Evolutionary conservation across 257 asterid genomes (phyloP).

Genomic region (Haberlea rhodopensis): DNA sequence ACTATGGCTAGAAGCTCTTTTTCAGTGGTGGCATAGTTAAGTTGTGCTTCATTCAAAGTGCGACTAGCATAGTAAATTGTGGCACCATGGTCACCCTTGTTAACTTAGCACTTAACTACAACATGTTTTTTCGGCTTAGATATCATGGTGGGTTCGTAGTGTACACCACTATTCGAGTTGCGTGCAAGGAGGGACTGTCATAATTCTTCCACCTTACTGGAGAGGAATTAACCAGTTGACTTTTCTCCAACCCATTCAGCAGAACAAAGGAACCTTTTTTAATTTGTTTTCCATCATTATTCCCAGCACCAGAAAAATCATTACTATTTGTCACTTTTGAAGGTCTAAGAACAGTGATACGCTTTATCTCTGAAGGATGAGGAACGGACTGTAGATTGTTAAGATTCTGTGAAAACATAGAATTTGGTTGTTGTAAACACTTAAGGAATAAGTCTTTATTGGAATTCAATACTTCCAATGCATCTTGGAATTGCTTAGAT

Average conservation of each 20-base stretch:
- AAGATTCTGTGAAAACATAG: conserved; percentile 60
- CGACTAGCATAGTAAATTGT: no score
- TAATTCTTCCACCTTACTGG: conserved; percentile 45
- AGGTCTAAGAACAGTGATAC: conserved; percentile 89
- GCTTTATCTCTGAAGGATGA: conserved; percentile 68
- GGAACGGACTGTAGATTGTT: conserved; percentile 52
- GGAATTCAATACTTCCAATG: conserved; percentile 80
- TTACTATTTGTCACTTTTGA: conserved; percentile 55
- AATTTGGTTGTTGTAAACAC: conserved; percentile 88
- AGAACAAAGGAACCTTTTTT: conserved; percentile 36
- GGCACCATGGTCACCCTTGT: no score
- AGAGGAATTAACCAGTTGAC: no score
- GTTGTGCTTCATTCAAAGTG: no score
- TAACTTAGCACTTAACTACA: no score
- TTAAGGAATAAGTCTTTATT: conserved; percentile 80
- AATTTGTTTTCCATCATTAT: conserved; percentile 42
- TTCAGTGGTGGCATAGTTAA: no score
- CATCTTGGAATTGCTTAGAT: conserved; percentile 85
- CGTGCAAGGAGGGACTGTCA: conserved; percentile 56
- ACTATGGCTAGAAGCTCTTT: no score
- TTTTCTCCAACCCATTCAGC: conserved; percentile 36
- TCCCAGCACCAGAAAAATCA: conserved; percentile 40
- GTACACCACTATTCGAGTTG: conserved; percentile 95
- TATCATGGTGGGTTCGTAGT: no score
- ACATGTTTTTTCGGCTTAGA: no score